phyloP scores from a whole-genome alignment of 495 filamentous ascomycete species.

The Penicilliopsis zonata region DNA sequence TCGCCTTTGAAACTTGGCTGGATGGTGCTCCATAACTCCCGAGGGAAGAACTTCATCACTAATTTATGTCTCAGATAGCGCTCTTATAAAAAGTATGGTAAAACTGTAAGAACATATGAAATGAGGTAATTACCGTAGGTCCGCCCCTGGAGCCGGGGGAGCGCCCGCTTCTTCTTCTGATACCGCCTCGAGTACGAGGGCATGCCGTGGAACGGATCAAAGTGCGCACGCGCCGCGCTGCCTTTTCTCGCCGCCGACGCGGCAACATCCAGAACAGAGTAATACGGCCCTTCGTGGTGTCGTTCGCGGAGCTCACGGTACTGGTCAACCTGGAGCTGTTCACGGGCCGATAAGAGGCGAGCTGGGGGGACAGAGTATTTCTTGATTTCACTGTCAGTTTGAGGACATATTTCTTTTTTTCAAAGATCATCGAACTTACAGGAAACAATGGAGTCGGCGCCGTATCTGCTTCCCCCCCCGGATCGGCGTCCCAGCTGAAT shows the following conservation, averaged over 20 bases:
- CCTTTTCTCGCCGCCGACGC: constrained; percentile 29
- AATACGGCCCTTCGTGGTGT: constrained; percentile 45
- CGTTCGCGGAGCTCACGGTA: constrained; percentile 37
- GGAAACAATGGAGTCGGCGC: constrained; percentile 33
- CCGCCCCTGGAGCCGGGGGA: constrained; percentile 37
- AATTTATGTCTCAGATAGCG: constrained; percentile 1
- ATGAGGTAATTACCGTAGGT: constrained; percentile 35
- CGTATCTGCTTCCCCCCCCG: constrained; percentile 25
- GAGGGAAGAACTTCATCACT: constrained; percentile 47
- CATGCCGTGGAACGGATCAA: constrained; percentile 51
- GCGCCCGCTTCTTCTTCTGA: constrained; percentile 36
- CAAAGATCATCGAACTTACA: constrained; percentile 13
- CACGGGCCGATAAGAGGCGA: constrained; percentile 17
- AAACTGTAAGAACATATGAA: background rate
- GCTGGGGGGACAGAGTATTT: constrained; percentile 25
- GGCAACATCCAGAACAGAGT: constrained; percentile 40
- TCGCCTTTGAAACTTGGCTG: constrained; percentile 33
- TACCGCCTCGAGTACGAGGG: constrained; percentile 45
- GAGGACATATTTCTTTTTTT: background rate
- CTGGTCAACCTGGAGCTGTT: constrained; percentile 28
- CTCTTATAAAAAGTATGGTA: background rate
- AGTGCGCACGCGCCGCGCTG: constrained; percentile 22
- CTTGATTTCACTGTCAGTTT: constrained; percentile 8
- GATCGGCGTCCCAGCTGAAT: constrained; percentile 28
- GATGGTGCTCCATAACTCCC: constrained; percentile 40